phyloP scores from a whole-genome alignment of 768 basidiomycete genomes.

The Sistotremastrum suecicum region DNA sequence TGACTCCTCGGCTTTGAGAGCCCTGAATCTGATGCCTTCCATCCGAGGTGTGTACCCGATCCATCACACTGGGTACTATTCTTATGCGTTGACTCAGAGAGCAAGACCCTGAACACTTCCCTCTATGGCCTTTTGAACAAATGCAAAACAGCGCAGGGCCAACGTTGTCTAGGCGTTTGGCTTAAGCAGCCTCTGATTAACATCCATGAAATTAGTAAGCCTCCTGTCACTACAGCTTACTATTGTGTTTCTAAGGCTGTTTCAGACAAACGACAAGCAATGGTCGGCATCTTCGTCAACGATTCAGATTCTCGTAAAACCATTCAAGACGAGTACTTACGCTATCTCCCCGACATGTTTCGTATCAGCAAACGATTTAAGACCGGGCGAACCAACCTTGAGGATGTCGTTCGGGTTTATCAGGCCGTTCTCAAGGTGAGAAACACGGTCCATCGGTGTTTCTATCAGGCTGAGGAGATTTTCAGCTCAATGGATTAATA shows the following conservation, averaged over 20 bases:
- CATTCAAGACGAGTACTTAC: conserved; percentile 82
- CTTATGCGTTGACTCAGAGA: conserved; percentile 24
- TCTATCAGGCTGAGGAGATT: background rate
- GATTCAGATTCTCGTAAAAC: conserved; percentile 56
- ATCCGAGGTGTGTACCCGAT: background rate
- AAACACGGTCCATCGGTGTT: background rate
- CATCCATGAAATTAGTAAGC: conserved; percentile 80
- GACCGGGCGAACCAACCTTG: conserved; percentile 67
- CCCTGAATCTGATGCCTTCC: conserved; percentile 45
- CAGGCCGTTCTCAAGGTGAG: conserved; percentile 78
- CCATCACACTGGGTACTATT: conserved; percentile 8
- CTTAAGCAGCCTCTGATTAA: conserved; percentile 93
- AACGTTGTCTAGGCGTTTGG: conserved; percentile 79
- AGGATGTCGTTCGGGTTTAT: conserved; percentile 92
- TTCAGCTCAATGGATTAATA: conserved; percentile 62
- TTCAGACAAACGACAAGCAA: conserved; percentile 68
- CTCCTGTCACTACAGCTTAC: background rate
- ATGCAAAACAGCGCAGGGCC: conserved; percentile 93
- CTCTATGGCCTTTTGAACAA: conserved; percentile 83
- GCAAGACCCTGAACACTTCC: conserved; percentile 67
- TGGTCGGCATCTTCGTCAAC: conserved; percentile 79
- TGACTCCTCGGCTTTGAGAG: conserved; percentile 87
- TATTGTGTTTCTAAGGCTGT: background rate
- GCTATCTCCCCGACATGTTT: conserved; percentile 86
- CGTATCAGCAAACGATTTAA: conserved; percentile 87